Evolutionary conservation across 169 alveolate genomes (phyloP).

Genomic region (Cryptosporidium meleagridis): DNA sequence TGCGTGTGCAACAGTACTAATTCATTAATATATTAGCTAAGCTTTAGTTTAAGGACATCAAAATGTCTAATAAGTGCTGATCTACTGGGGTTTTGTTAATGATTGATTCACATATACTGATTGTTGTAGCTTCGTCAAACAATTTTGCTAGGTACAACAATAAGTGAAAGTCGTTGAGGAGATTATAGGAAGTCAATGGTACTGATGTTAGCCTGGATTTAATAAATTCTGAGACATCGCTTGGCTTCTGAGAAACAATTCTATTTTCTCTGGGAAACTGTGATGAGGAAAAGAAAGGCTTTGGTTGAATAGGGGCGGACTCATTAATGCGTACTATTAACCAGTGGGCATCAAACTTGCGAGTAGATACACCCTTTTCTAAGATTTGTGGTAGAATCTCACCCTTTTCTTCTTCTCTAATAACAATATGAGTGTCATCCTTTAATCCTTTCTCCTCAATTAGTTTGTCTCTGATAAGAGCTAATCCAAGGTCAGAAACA

Average conservation of each 20-base stretch:
- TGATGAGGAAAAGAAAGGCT: slow-evolving; percentile 81
- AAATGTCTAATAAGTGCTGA: slow-evolving; percentile 37
- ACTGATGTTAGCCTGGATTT: slow-evolving; percentile 37
- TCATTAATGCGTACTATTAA: slow-evolving; percentile 84
- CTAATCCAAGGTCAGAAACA: slow-evolving; percentile 88
- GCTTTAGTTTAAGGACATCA: slow-evolving; percentile 34
- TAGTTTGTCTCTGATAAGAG: slow-evolving; percentile 80
- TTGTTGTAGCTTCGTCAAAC: slow-evolving; percentile 91
- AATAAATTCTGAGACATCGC: slow-evolving; percentile 45
- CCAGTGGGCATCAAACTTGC: slow-evolving; percentile 86
- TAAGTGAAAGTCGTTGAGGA: slow-evolving; percentile 88
- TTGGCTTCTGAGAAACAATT: slow-evolving; percentile 68
- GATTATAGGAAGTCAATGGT: slow-evolving; percentile 12
- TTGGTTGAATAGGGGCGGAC: slow-evolving; percentile 85
- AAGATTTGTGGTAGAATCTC: slow-evolving; percentile 84
- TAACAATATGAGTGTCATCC: slow-evolving; percentile 75
- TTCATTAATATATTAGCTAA: background rate
- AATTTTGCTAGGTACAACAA: slow-evolving; percentile 89
- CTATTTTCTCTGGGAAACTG: slow-evolving; percentile 85
- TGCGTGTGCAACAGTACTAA: background rate
- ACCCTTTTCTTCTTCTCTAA: slow-evolving; percentile 75
- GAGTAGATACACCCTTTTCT: slow-evolving; percentile 83
- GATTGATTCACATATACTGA: slow-evolving; percentile 84
- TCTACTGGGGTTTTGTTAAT: slow-evolving; percentile 79
- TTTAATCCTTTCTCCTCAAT: slow-evolving; percentile 79